A percentile compares a stretch with the other conserved stretches of the same genome.
Evolutionary conservation across 225 moss, liverwort and hornwort genomes (phyloP).

Genomic region (Bryum argenteum): DNA sequence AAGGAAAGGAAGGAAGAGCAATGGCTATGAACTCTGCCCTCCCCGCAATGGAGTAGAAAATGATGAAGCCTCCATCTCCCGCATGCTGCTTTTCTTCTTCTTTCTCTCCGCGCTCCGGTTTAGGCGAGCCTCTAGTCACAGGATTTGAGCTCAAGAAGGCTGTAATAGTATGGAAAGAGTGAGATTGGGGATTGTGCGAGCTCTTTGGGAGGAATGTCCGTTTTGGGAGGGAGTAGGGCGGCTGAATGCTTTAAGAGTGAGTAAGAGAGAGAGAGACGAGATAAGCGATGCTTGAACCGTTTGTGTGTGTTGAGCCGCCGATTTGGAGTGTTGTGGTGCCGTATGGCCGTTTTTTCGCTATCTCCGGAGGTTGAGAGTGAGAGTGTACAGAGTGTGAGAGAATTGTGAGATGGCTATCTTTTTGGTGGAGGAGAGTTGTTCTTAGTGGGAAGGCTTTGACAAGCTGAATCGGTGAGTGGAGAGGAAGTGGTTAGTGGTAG

Average conservation of each 20-base stretch:
- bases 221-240: neutral
- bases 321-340: neutral
- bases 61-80: neutral
- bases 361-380: neutral
- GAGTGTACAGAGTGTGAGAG: slow-evolving; percentile 5
- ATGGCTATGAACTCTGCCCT: neutral
- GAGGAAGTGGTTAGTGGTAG: slow-evolving; percentile 11
- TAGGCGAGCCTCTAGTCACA: neutral
- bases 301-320: neutral
- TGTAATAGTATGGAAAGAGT: slow-evolving; percentile 11
- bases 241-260: slow-evolving; percentile 3
- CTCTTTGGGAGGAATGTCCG: neutral
- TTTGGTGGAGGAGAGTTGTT: slow-evolving; percentile 15
- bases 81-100: neutral
- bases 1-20: neutral
- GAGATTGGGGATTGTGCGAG: slow-evolving; percentile 4
- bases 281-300: slow-evolving; percentile 8
- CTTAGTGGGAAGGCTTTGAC: neutral
- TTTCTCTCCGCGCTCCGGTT: neutral
- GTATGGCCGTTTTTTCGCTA: neutral
- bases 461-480: slow-evolving; percentile 3
- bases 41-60: neutral
- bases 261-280: neutral
- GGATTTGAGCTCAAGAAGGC: neutral
- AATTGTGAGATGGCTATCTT: slow-evolving; percentile 17